Conservation (phyloP, 2,329 filamentous ascomycete species). For the Neofusicoccum cordaticola region DNA sequence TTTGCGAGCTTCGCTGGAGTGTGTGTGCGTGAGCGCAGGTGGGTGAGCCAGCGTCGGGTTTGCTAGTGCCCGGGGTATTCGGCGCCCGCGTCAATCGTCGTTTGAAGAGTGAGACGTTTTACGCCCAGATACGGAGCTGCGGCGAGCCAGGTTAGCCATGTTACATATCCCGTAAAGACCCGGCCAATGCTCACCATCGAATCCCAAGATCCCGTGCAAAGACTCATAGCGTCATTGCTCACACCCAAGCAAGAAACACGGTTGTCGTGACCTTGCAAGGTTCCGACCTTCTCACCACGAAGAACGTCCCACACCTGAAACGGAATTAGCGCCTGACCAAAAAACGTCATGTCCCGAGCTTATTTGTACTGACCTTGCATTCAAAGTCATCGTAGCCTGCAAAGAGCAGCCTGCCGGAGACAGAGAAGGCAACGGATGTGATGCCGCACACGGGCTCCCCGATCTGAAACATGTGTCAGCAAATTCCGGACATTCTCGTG, state of each 20-base stretch:
- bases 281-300: conserved; percentile 94
- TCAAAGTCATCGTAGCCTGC: conserved; percentile 99
- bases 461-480: conserved; percentile 58
- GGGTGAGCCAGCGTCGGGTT: conserved; percentile 3
- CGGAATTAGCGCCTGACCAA: conserved; percentile 21
- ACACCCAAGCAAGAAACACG: conserved; percentile 97
- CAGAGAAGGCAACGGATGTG: conserved; percentile 95
- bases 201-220: conserved; percentile 99
- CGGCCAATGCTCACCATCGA: conserved; percentile 73
- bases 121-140: conserved; percentile 55
- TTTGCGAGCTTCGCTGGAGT: neutral
- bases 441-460: conserved; percentile 97
- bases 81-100: conserved; percentile 12
- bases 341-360: conserved; percentile 7
- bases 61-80: conserved; percentile 9
- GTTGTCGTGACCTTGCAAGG: conserved; percentile 95
- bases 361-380: conserved; percentile 76
- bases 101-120: conserved; percentile 19
- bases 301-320: conserved; percentile 95
- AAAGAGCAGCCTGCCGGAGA: conserved; percentile 91
- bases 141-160: neutral
- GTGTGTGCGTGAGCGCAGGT: conserved; percentile 22
- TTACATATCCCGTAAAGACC: neutral
- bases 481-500: neutral
- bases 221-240: conserved; percentile 97